Evolutionary conservation across 768 basidiomycete species (phyloP), one percentile per base, ranked within the genome.

Genomic region (Tricholoma hemisulphureum): DNA sequence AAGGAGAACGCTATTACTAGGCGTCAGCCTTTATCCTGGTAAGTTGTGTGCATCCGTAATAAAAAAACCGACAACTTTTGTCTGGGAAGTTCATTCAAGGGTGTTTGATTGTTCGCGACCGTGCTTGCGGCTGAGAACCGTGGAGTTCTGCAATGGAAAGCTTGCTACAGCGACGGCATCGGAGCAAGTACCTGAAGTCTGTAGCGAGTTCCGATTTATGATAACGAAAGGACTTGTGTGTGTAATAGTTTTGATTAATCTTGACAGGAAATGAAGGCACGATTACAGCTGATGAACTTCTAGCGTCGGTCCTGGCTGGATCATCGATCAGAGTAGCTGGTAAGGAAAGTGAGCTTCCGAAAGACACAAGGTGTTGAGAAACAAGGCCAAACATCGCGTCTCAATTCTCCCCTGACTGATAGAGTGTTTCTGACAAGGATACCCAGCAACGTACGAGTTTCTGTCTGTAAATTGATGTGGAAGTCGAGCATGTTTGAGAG

Each of bases 381-480:
- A 52, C 32, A 52, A 34, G 14, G 7, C 13, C 51, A 52, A 52
- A 52, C 18, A 35, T 23, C 31, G 51, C 51, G 26, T 49, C 32
- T 34, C 32, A 31, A 13, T 34, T 34, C 29, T 31, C 6, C 29
- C 46, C 23, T 45, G 43, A 46, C 24, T 24, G 43, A 45, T 45
- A 11, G 52, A 53, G 52, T 23, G 16, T 37, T 53, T 37, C 34
- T 53, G 52, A 53, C 52, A 37, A 39, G 35, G 39, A 41, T 41
- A 41, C 20, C 39, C 39, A 21, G 21, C 20, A 41, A 8, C n/a
- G 39, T 41, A 41, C 39, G 39, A 21, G 39, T 41, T 21, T 41
- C 39, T 21, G 39, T 41, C 39, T 18, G 18, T 21, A 24, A 20
- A 53, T 8, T 20, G 6, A 18, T 53, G 14, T 53, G 34, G 35